Base-by-base conservation (phyloP, 331 rosid genomes). In the Cydonia oblonga region DNA sequence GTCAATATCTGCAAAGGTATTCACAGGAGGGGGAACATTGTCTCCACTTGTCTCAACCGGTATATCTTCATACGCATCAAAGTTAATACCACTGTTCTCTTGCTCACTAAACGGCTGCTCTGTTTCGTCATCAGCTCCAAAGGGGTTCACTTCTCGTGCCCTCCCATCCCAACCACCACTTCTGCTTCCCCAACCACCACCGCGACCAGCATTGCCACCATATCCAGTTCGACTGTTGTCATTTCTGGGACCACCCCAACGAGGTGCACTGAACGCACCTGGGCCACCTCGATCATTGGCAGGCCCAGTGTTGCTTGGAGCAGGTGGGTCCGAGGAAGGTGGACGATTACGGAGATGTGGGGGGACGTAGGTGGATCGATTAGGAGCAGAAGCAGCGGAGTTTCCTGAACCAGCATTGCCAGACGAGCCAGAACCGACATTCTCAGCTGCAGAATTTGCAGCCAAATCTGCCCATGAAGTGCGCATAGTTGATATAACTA, bases 391-490 rank as follows among this genome's bases (percentile, higher is more conserved):
- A 5, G 74, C 19, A 30, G 81, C 66, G 14, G 19, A 7, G 6
- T 5, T 23, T 7, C 82, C 88, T 28, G 60, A 44, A 40, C 75
- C 70, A 4, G 75, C 78, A 70, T 76, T 81, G 81, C 70, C 85
- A 23, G 87, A 80, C 23, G 84, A 72, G 35, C 83, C 91, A 56
- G 89, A 18, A 74, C 80, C 76, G 66, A 68, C 86, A 78, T 81
- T 85, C 63, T 91, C 97, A 72, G 92, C 84, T 58, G 88, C 88
- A 33, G 97, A 85, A 77, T 85, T 91, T 33, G 96, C 96, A 79
- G 97, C 96, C 85, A 89, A 76, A 89, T 91, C 97, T 81, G 97
- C 97, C 97, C 97, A 91, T 70, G 97, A 91, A 83, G 88, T 33
- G 81, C 91, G 92, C 90, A 86, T 87, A 76, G 81, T 89, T 75